A percentile compares a stretch with the other conserved stretches of the same genome.
phyloP scores from a whole-genome alignment of 345 rosid species.

The Euphorbia tirucalli region DNA sequence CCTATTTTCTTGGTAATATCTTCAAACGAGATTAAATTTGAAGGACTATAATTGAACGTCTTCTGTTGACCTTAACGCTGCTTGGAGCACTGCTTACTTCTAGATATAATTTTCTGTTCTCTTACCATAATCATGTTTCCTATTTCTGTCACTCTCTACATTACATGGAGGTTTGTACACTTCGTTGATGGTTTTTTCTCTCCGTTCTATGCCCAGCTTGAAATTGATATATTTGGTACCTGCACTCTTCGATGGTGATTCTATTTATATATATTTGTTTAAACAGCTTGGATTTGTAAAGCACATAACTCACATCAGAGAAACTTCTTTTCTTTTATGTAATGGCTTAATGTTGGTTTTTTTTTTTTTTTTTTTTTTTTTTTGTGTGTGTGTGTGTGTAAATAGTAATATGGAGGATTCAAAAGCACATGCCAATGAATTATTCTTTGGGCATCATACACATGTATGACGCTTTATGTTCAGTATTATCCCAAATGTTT shows the following conservation, averaged over 20 bases:
- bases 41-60: not conserved
- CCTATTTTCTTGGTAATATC: not conserved
- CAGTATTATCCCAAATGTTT: too few species aligned
- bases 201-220: constrained; percentile 88
- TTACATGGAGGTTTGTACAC: constrained; percentile 99
- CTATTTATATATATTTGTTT: too few species aligned
- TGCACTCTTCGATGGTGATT: too few species aligned
- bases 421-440: too few species aligned
- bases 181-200: constrained; percentile 98
- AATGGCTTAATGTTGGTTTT: not conserved
- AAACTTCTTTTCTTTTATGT: not conserved
- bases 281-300: not conserved
- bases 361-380: too few species aligned
- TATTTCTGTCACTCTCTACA: constrained; percentile 86
- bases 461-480: too few species aligned
- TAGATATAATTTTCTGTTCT: constrained; percentile 17
- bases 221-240: constrained; percentile 85
- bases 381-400: too few species aligned
- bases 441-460: too few species aligned
- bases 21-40: not conserved
- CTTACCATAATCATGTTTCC: constrained; percentile 91
- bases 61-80: constrained; percentile 14
- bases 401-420: too few species aligned
- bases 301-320: not conserved
- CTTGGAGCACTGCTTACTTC: constrained; percentile 23